These are phyloP conservation scores for Dinochytrium kinnereticum DNA, from an alignment of 371 early-diverging fungal species.

Conservation along the genomic window DNA sequence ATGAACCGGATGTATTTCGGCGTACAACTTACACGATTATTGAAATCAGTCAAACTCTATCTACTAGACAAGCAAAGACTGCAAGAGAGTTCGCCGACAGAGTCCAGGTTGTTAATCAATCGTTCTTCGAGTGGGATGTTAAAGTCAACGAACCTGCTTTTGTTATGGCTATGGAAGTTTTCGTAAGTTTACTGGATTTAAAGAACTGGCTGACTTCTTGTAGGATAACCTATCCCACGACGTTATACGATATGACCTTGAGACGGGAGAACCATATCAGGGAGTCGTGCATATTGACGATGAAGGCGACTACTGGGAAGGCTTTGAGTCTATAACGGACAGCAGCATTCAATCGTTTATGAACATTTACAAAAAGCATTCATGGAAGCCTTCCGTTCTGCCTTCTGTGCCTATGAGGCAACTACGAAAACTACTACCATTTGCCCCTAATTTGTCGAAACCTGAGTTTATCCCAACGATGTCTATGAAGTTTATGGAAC, in stretches of 20 bases:
- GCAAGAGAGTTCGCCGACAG: background rate
- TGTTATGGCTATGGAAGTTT: conserved; percentile 92
- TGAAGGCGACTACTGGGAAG: conserved; percentile 83
- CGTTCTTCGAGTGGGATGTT: conserved; percentile 90
- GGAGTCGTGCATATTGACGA: conserved; percentile 81
- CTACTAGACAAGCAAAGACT: conserved; percentile 43
- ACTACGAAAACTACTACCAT: conserved; percentile 68
- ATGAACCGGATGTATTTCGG: conserved; percentile 80
- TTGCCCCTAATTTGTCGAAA: conserved; percentile 81
- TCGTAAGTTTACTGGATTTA: conserved; percentile 59
- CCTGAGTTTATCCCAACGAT: conserved; percentile 94
- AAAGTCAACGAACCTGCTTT: conserved; percentile 77
- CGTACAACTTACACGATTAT: conserved; percentile 85
- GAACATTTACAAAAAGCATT: conserved; percentile 58
- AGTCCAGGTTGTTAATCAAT: conserved; percentile 77
- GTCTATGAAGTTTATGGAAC: conserved; percentile 67
- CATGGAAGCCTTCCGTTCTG: conserved; percentile 66
- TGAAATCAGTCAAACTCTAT: conserved; percentile 87
- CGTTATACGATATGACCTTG: conserved; percentile 81
- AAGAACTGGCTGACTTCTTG: background rate
- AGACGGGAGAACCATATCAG: conserved; percentile 74
- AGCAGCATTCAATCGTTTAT: conserved; percentile 76
- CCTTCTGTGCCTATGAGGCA: conserved; percentile 53
- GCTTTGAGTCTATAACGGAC: conserved; percentile 80
- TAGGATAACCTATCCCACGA: conserved; percentile 96